phyloP scores from a whole-genome alignment of 2,329 filamentous ascomycete genomes.

The Fusarium irregulare region DNA sequence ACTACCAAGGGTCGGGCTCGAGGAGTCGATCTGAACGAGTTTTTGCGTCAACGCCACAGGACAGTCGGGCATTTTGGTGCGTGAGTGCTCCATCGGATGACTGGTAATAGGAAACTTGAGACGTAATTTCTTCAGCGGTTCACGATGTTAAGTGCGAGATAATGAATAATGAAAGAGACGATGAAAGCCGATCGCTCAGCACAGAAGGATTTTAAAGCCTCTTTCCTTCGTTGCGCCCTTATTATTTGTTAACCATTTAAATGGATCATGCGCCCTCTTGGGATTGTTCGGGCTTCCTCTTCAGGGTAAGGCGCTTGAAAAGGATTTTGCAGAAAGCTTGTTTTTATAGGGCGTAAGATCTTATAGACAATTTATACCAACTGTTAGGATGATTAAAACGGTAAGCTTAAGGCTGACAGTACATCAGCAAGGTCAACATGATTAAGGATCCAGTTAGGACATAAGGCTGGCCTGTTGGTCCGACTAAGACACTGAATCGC shows the following conservation, averaged over 20 bases:
- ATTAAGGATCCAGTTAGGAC: too few relatives aligned
- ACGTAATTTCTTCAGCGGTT: fast-evolving
- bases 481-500: too few relatives aligned
- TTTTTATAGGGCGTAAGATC: too few relatives aligned
- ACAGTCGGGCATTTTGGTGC: not conserved
- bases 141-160: not conserved
- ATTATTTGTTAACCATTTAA: not conserved
- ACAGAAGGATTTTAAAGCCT: fast-evolving
- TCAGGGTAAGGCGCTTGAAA: too few relatives aligned
- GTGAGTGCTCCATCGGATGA: not conserved
- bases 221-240: not conserved
- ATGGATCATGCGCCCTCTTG: not conserved
- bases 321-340: fast-evolving
- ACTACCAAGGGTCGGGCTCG: slow-evolving; percentile 57
- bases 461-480: too few relatives aligned
- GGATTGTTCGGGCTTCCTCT: too few relatives aligned
- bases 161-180: fast-evolving
- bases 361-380: too few relatives aligned
- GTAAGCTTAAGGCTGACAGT: too few relatives aligned
- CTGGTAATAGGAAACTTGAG: fast-evolving
- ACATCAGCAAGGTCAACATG: too few relatives aligned
- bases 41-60: slow-evolving; percentile 4
- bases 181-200: not conserved
- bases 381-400: fast-evolving
- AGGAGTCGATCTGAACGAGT: slow-evolving; percentile 62